phyloP scores from a whole-genome alignment of 768 basidiomycete species.

The Collybia mongolica region DNA sequence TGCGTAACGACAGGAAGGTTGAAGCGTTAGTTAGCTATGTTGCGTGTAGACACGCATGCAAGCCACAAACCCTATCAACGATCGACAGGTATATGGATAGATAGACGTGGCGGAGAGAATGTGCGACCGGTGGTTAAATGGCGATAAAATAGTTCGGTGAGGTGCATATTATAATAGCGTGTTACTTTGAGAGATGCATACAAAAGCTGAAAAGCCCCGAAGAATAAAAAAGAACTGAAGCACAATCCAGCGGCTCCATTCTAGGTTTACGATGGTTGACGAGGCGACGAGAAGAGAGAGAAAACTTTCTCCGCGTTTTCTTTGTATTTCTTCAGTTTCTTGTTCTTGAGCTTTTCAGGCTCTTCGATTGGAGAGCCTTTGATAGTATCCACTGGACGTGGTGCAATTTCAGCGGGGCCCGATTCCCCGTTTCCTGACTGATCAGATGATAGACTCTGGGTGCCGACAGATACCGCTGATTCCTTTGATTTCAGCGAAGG shows the following conservation, averaged over 20 bases:
- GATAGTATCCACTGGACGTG: conserved; percentile 9
- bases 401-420: conserved; percentile 13
- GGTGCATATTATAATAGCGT: conserved; percentile 17
- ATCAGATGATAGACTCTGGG: conserved; percentile 70
- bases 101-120: conserved; percentile 15
- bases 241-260: conserved; percentile 7
- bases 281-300: conserved; percentile 77
- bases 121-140: conserved; percentile 22
- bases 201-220: conserved; percentile 6
- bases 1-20: conserved; percentile 18
- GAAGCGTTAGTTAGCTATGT: conserved; percentile 2
- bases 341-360: conserved; percentile 63
- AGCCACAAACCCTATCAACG: conserved; percentile 5
- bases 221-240: conserved; percentile 5
- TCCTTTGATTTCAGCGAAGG: conserved; percentile 82
- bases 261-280: conserved; percentile 32
- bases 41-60: conserved; percentile 2
- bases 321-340: conserved; percentile 84
- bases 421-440: conserved; percentile 58
- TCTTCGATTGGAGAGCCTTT: conserved; percentile 34
- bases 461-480: conserved; percentile 72
- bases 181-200: conserved; percentile 11
- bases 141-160: conserved; percentile 26
- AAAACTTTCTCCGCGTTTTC: conserved; percentile 85
- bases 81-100: conserved; percentile 12